phyloP scores from a whole-genome alignment of 2,329 filamentous ascomycete genomes.

The Chaetothyriales sp. region DNA sequence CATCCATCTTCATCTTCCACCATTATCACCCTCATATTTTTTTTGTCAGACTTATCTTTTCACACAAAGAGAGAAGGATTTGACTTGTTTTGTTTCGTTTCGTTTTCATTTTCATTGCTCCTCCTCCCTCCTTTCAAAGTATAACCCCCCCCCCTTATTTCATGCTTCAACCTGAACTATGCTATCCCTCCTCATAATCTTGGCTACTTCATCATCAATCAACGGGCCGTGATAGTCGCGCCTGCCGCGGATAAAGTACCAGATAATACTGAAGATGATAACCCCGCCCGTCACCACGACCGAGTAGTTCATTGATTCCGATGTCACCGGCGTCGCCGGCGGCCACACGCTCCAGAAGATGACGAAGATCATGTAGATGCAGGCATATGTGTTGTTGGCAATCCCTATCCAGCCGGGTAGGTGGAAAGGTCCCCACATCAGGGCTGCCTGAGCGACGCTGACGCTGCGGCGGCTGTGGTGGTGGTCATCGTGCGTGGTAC shows the following conservation, averaged over 20 bases:
- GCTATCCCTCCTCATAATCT: not conserved
- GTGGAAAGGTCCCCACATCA: conserved; percentile 45
- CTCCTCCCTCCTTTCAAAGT: no score
- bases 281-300: conserved; percentile 27
- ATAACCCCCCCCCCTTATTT: no score
- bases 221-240: conserved; percentile 36
- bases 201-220: conserved; percentile 20
- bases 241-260: conserved; percentile 32
- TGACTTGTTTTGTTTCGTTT: no score
- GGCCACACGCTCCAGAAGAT: conserved; percentile 45
- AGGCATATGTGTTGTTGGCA: conserved; percentile 42
- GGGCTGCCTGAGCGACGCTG: conserved; percentile 20
- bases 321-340: conserved; percentile 22
- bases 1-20: no score
- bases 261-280: conserved; percentile 34
- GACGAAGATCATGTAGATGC: conserved; percentile 40
- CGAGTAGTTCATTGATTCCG: conserved; percentile 15
- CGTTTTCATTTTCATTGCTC: not conserved
- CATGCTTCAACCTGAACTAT: not conserved
- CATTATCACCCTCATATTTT: no score
- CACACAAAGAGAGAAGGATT: no score
- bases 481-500: not conserved
- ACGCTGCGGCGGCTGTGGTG: not conserved
- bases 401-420: conserved; percentile 39
- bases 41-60: no score